phyloP scores from a whole-genome alignment of 2,329 filamentous ascomycete genomes.

The Fusarium graminum region DNA sequence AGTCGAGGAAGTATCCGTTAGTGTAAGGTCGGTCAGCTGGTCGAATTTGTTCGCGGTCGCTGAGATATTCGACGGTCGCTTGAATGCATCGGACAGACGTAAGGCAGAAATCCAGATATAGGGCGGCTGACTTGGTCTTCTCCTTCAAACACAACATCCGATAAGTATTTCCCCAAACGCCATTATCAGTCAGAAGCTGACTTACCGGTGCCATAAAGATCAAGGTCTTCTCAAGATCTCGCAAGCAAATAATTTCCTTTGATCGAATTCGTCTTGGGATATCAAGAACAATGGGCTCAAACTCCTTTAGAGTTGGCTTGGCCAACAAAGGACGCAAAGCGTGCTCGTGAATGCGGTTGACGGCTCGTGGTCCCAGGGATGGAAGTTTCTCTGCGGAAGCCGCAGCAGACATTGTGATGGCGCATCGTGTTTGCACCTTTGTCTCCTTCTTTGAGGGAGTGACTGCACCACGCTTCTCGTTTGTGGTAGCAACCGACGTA shows the following conservation, averaged over 20 bases:
- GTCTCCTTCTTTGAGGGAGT: constrained; percentile 58
- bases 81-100: constrained; percentile 91
- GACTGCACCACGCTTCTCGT: constrained; percentile 62
- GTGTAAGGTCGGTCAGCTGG: constrained; percentile 91
- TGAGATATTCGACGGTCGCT: constrained; percentile 86
- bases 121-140: constrained; percentile 75
- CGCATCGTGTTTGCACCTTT: constrained; percentile 57
- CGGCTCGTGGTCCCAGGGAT: constrained; percentile 76
- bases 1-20: constrained; percentile 96
- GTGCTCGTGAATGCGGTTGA: constrained; percentile 82
- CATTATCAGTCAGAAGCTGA: constrained; percentile 69
- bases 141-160: constrained; percentile 80
- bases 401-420: constrained; percentile 71
- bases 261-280: constrained; percentile 83
- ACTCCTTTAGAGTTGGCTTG: constrained; percentile 80
- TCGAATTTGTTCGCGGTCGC: constrained; percentile 87
- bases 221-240: constrained; percentile 94
- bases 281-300: constrained; percentile 82
- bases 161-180: constrained; percentile 75
- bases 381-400: constrained; percentile 65
- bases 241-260: constrained; percentile 89
- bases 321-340: constrained; percentile 82
- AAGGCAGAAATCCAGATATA: constrained; percentile 90
- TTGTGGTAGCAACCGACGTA: constrained; percentile 78
- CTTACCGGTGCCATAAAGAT: constrained; percentile 95